Evolutionary conservation across 257 asterid species (phyloP).

Genomic region (Paulownia fortunei): DNA sequence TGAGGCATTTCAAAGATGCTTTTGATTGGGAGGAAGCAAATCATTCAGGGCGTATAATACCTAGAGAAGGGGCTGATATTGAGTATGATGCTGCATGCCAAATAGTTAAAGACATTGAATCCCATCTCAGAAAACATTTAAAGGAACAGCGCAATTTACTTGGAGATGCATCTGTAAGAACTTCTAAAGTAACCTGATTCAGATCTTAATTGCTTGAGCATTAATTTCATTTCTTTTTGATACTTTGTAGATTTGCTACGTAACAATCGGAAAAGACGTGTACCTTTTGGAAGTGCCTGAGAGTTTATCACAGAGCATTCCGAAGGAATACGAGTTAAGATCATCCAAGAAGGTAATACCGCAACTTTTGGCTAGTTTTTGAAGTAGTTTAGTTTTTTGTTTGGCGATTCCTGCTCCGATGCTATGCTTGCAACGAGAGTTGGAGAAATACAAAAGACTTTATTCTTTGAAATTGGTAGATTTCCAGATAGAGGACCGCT

Average conservation of each 20-base stretch:
- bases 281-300: slow-evolving; percentile 97
- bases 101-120: slow-evolving; percentile 67
- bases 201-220: slow-evolving; percentile 1
- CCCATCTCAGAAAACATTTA: slow-evolving; percentile 66
- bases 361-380: slow-evolving; percentile 9
- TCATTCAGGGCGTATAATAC: slow-evolving; percentile 89
- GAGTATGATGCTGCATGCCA: slow-evolving; percentile 89
- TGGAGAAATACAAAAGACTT: neutral
- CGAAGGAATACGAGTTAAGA: slow-evolving; percentile 81
- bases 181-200: slow-evolving; percentile 20
- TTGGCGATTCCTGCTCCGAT: slow-evolving; percentile 13
- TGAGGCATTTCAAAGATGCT: slow-evolving; percentile 82
- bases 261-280: slow-evolving; percentile 82
- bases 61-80: slow-evolving; percentile 90
- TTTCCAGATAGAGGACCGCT: slow-evolving; percentile 8
- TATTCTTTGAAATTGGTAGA: neutral
- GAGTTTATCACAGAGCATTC: slow-evolving; percentile 64
- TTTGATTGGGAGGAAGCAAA: slow-evolving; percentile 98
- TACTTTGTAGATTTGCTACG: slow-evolving; percentile 69
- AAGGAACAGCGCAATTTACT: slow-evolving; percentile 81
- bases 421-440: neutral
- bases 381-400: slow-evolving; percentile 12
- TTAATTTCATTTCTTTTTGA: slow-evolving; percentile 19
- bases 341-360: slow-evolving; percentile 86
- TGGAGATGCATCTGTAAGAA: slow-evolving; percentile 86